phyloP scores from a whole-genome alignment of 106 monocot genomes.

The Dendrobium huoshanense region DNA sequence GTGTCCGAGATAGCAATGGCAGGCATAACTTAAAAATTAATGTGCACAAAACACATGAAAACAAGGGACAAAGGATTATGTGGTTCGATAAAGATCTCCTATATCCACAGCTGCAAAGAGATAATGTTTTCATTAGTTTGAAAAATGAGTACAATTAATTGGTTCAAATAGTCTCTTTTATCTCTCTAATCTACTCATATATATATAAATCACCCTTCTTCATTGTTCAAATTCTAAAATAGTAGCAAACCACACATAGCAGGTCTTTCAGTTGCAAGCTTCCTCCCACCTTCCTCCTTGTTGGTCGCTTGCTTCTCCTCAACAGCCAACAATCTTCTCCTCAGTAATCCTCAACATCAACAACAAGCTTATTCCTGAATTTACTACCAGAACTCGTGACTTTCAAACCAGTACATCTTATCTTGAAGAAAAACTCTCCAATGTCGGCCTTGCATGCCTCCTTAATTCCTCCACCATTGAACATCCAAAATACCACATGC shows the following conservation, averaged over 20 bases:
- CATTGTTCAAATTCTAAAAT: not conserved
- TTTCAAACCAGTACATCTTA: not conserved
- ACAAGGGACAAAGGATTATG: not conserved
- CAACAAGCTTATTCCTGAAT: not conserved
- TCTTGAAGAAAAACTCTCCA: no score
- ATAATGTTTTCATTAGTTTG: not conserved
- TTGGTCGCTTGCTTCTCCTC: not conserved
- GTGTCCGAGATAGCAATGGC: not conserved
- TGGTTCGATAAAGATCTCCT: not conserved
- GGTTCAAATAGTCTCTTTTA: not conserved
- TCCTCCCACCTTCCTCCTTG: not conserved
- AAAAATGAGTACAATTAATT: not conserved
- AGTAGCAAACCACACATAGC: not conserved
- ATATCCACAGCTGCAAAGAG: not conserved
- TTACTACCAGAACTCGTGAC: not conserved
- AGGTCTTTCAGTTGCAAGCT: not conserved
- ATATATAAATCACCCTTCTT: not conserved
- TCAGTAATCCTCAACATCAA: not conserved
- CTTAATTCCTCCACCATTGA: no score
- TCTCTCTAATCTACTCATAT: not conserved
- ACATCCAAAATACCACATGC: not conserved
- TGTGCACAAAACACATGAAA: not conserved
- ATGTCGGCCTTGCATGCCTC: no score
- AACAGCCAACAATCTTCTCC: not conserved
- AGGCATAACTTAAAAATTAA: not conserved